phyloP scores from a whole-genome alignment of 1,139 yeast genomes.

The Yamadazyma buinensis region DNA sequence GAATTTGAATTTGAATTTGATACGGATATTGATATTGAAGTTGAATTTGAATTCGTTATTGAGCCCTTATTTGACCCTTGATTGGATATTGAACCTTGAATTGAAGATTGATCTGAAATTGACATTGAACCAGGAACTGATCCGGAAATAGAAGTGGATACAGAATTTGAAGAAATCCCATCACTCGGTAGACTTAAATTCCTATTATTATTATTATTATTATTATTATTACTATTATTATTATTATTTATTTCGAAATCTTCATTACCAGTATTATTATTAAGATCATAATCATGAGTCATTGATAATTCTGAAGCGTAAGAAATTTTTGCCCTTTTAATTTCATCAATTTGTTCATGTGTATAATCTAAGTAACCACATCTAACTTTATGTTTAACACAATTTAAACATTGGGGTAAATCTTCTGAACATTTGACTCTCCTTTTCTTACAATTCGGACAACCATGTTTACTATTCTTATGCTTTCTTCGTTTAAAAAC shows the following conservation, averaged over 20 bases:
- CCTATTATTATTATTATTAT: no score
- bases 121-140: not conserved
- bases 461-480: constrained; percentile 34
- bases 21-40: no score
- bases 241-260: no score
- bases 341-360: constrained; percentile 30
- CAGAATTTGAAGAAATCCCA: not conserved
- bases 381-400: constrained; percentile 38
- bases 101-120: not conserved
- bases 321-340: constrained; percentile 13
- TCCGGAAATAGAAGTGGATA: no score
- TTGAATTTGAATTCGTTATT: no score
- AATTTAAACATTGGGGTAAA: constrained; percentile 39
- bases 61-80: no score
- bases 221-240: not conserved
- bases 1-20: no score
- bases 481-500: constrained; percentile 24
- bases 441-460: constrained; percentile 44
- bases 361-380: constrained; percentile 41
- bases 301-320: not conserved
- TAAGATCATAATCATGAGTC: no score
- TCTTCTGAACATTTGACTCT: constrained; percentile 44
- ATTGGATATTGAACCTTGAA: no score
- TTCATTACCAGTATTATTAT: no score
- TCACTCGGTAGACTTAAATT: no score